These are phyloP conservation scores for Puccinia polysora DNA, from an alignment of 1,284 basidiomycete genomes.

Conservation along the genomic window DNA sequence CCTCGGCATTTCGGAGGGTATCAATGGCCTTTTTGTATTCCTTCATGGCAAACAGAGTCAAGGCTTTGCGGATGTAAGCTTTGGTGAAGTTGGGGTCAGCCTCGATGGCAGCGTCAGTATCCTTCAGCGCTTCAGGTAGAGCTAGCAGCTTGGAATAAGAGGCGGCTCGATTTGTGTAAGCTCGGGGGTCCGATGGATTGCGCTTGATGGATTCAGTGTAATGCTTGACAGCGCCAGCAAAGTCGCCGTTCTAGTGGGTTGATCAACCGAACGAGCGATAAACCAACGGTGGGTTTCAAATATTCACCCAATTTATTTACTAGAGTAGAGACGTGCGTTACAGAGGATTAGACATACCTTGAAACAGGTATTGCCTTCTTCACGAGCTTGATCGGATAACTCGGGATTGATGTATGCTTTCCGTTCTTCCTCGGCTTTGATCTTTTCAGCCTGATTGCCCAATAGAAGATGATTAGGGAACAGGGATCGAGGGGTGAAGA, in stretches of 20 bases:
- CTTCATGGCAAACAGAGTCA: constrained; percentile 82
- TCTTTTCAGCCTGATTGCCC: constrained; percentile 62
- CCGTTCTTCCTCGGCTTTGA: constrained; percentile 69
- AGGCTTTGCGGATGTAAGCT: constrained; percentile 89
- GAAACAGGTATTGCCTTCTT: constrained; percentile 87
- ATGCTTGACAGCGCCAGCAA: constrained; percentile 83
- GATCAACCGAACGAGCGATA: background rate
- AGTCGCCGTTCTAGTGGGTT: constrained; percentile 63
- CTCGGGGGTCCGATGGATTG: constrained; percentile 78
- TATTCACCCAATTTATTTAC: constrained; percentile 14
- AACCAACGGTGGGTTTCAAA: too few species aligned
- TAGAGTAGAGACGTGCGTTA: background rate
- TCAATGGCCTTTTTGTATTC: constrained; percentile 82
- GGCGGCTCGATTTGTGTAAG: constrained; percentile 94
- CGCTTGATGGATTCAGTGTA: constrained; percentile 97
- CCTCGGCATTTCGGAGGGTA: constrained; percentile 68
- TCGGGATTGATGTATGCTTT: constrained; percentile 84
- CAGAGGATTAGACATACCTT: constrained; percentile 57
- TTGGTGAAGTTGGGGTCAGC: constrained; percentile 87
- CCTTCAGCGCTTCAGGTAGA: constrained; percentile 91
- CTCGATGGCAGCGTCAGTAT: constrained; percentile 86
- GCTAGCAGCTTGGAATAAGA: constrained; percentile 94
- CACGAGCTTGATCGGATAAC: constrained; percentile 74
- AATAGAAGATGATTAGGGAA: background rate
- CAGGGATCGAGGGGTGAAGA: background rate